Conservation (phyloP, 2,329 filamentous ascomycete species). For the Fusarium sp. region DNA sequence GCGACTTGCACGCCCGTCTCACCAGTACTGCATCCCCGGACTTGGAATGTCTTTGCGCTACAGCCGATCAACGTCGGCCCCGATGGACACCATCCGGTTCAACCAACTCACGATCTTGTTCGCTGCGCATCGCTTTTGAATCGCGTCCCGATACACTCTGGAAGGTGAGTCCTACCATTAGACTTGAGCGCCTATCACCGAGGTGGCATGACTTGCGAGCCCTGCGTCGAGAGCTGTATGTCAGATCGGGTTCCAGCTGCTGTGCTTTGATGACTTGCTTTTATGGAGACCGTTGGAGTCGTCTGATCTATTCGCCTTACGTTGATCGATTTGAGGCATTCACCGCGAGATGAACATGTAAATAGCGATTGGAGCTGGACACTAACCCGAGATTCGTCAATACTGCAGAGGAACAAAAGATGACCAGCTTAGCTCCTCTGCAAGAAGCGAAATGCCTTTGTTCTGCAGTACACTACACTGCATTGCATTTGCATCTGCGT, state of each 20-base stretch:
- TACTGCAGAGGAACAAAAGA: slow-evolving; percentile 19
- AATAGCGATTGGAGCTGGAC: slow-evolving; percentile 18
- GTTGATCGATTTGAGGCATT: slow-evolving; percentile 30
- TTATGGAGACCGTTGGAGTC: slow-evolving; percentile 8
- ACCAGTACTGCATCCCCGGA: slow-evolving; percentile 24
- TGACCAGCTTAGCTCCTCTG: slow-evolving; percentile 23
- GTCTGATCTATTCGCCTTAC: slow-evolving; percentile 30
- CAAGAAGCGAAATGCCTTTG: slow-evolving; percentile 25
- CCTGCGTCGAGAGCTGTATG: slow-evolving; percentile 43
- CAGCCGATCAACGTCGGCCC: slow-evolving; percentile 29
- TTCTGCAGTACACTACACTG: slow-evolving; percentile 29
- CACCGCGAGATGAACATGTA: slow-evolving; percentile 29
- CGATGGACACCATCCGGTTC: slow-evolving; percentile 17
- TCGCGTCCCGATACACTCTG: slow-evolving; percentile 17
- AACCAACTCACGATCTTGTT: slow-evolving; percentile 21
- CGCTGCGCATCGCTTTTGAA: slow-evolving; percentile 18
- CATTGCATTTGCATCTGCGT: slow-evolving; percentile 39
- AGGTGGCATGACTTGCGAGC: slow-evolving; percentile 45
- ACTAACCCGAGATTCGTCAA: slow-evolving; percentile 36
- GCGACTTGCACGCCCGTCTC: slow-evolving; percentile 20
- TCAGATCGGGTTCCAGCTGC: slow-evolving; percentile 28
- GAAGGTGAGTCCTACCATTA: slow-evolving; percentile 4
- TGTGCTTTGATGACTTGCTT: slow-evolving; percentile 32
- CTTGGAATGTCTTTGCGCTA: slow-evolving; percentile 20
- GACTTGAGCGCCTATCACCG: neutral